Base-by-base conservation (phyloP, 1,284 basidiomycete species). In the Cerrena zonata region DNA sequence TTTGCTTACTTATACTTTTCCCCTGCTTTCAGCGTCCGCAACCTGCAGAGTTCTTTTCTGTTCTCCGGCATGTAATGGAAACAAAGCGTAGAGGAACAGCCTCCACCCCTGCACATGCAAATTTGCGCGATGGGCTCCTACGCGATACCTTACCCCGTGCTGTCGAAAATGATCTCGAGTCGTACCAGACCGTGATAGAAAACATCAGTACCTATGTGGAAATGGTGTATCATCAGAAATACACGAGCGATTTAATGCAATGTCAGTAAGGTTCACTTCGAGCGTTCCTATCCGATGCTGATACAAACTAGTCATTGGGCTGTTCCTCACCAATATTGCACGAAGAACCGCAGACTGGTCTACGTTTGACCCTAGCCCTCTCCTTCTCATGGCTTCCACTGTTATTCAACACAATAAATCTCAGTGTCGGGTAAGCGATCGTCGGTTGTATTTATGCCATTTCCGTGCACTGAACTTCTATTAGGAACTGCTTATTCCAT, bases 341-440 rank as follows among this genome's bases (percentile, higher is more conserved):
- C 74, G 82, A 10, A 76, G 78, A 37, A 71, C 76, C 18, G 74
- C 78, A 5, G 84, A 86, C 53, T 74, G 75, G 60, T 68, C 73
- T 15, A 61, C 57, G 2, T 72, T 82, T 45, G 76, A 86, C 58
- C 73, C 80, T 3, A 78, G 78, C 12, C 72, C 82, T 3, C 57
- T 87, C 13, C 58, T 88, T 15, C 46, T 66, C 2, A 74, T 84
- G 48, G 68, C 74, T 1, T 68, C 77, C 4, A 69, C 70, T 5
- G 67, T 87, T 23, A 69, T 84, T 11, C 74, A 80, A 49, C 72
- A 80, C 59, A 84, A 86, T 64, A 80, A 79, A 61, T 64, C 72
- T n/a, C 72, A 78, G 44, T 75, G 74, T 60, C 71, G 78, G 53
- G 84, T 85, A 55, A 53, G 70, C 61, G 47, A 11, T 53, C 38